phyloP scores from a whole-genome alignment of 345 rosid genomes.

The Salix arbutifolia region DNA sequence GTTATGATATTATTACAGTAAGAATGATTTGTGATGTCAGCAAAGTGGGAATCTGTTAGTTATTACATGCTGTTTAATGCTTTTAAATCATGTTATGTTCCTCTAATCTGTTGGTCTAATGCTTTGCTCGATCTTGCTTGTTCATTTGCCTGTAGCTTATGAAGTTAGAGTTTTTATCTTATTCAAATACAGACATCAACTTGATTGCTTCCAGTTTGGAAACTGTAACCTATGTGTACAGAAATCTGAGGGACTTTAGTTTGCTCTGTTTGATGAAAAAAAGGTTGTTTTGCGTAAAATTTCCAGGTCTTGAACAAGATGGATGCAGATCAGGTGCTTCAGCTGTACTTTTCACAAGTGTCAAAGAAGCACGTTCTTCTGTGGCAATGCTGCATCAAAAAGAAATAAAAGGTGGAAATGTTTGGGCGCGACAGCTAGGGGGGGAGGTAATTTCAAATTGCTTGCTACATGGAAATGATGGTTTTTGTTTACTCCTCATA shows the following conservation, averaged over 20 bases:
- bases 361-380: constrained; percentile 67
- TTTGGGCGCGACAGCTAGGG: constrained; percentile 98
- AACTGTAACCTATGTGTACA: not conserved
- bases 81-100: not conserved
- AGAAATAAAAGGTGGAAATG: constrained; percentile 51
- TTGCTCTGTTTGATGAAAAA: constrained; percentile 11
- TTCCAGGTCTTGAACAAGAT: constrained; percentile 78
- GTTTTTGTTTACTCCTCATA: not conserved
- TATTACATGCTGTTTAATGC: not conserved
- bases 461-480: not conserved
- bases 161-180: not conserved
- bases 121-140: not conserved
- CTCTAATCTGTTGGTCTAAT: not conserved
- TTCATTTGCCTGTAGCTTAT: not conserved
- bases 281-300: not conserved
- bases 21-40: not conserved
- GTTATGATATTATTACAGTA: not conserved
- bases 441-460: constrained; percentile 64
- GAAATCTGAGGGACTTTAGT: not conserved
- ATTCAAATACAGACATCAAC: not conserved
- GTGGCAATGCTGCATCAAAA: constrained; percentile 64
- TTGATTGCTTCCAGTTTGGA: not conserved
- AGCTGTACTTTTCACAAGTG: constrained; percentile 76
- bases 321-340: constrained; percentile 89
- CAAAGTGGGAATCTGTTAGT: not conserved